phyloP scores from a whole-genome alignment of 1,284 basidiomycete species.

The Malassezia pachydermatis region DNA sequence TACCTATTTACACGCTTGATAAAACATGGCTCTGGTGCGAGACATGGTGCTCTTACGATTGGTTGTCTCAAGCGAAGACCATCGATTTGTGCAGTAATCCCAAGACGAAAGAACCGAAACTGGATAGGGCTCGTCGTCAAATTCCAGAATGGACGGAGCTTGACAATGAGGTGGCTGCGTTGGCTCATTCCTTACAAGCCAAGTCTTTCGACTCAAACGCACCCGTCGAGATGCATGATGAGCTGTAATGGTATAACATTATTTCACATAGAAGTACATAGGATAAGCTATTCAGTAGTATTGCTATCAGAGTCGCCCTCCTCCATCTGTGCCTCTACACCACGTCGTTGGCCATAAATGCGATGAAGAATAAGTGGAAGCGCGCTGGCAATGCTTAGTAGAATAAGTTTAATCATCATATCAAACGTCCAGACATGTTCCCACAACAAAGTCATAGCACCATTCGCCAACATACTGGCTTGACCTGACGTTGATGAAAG shows the following conservation, averaged over 20 bases:
- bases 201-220: background rate
- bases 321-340: background rate
- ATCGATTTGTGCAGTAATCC: constrained; percentile 49
- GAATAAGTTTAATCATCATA: constrained; percentile 32
- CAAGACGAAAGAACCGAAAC: constrained; percentile 78
- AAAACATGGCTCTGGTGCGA: constrained; percentile 48
- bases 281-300: background rate
- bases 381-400: constrained; percentile 32
- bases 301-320: background rate
- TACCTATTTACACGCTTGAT: constrained; percentile 38
- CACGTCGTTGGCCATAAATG: background rate
- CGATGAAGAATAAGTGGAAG: constrained; percentile 31
- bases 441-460: constrained; percentile 28
- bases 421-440: constrained; percentile 35
- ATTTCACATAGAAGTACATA: background rate
- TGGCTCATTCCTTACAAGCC: constrained; percentile 37
- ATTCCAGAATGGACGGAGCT: constrained; percentile 97
- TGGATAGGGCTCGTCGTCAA: constrained; percentile 70
- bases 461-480: constrained; percentile 20
- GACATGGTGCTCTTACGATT: constrained; percentile 42
- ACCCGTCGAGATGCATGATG: constrained; percentile 2
- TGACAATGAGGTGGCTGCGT: constrained; percentile 53
- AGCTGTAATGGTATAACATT: constrained; percentile 9
- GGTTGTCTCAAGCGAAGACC: constrained; percentile 38
- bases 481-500: constrained; percentile 13